A percentile compares a stretch with the other conserved stretches of the same genome.
phyloP scores from a whole-genome alignment of 257 asterid genomes.

The Forsythia viridissima region DNA sequence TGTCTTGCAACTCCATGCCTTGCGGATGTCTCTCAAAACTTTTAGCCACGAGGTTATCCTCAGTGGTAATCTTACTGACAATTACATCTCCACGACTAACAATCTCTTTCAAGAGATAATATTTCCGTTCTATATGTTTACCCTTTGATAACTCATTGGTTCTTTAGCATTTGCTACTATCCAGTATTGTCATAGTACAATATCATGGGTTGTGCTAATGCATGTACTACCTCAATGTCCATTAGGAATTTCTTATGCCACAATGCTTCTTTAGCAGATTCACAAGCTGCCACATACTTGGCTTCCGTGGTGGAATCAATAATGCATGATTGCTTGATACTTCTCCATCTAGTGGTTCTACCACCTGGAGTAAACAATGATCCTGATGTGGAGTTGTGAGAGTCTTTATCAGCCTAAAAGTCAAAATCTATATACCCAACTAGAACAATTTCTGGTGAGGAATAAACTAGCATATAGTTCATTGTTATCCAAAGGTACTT shows the following conservation, averaged over 20 bases:
- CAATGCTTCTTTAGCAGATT: not conserved
- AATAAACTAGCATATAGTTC: not conserved
- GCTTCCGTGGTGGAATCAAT: no score
- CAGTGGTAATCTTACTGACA: not conserved
- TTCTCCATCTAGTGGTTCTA: no score
- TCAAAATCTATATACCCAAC: not conserved
- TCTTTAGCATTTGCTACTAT: not conserved
- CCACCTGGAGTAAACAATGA: no score
- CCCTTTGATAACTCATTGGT: not conserved
- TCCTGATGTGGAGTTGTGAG: no score
- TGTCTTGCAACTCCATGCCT: not conserved
- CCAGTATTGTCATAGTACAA: not conserved
- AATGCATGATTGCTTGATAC: no score
- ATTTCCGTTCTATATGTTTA: not conserved
- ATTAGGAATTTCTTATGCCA: not conserved
- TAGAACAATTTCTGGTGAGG: not conserved
- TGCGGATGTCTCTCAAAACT: not conserved
- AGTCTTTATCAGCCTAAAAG: no score
- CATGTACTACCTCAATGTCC: not conserved
- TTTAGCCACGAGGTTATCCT: not conserved
- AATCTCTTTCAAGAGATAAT: not conserved
- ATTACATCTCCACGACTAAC: not conserved
- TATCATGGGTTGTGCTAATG: no score
- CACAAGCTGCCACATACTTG: not conserved
- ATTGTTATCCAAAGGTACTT: not conserved